These are phyloP conservation scores for Coelastrella sp. DNA, from an alignment of 139 green algal genomes.

Conservation along the genomic window DNA sequence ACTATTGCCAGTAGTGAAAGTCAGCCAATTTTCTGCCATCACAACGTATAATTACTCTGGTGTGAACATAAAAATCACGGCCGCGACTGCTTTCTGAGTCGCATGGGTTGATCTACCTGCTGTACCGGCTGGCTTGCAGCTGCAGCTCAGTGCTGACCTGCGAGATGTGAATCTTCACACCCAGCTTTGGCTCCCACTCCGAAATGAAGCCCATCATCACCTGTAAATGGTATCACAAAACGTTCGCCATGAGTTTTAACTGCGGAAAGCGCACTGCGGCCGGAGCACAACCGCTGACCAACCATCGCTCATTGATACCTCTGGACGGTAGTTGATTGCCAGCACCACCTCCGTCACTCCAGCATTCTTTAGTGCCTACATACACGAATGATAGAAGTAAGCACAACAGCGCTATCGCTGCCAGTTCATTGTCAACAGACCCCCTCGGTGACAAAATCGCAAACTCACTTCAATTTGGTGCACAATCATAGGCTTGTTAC, in stretches of 20 bases:
- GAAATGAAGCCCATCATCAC: constrained; percentile 53
- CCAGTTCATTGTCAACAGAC: too few relatives aligned
- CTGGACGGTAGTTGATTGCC: constrained; percentile 96
- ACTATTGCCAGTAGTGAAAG: too few relatives aligned
- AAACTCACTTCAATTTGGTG: constrained; percentile 92
- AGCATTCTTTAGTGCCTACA: constrained; percentile 90
- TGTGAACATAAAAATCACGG: too few relatives aligned
- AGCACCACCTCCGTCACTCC: constrained; percentile 95
- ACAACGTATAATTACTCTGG: too few relatives aligned
- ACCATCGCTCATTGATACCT: constrained; percentile 66
- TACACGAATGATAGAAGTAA: background rate
- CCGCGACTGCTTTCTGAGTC: background rate
- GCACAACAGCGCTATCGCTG: background rate
- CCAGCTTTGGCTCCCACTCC: constrained; percentile 96
- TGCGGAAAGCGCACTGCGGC: background rate
- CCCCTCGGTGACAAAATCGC: too few relatives aligned
- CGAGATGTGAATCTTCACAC: constrained; percentile 94
- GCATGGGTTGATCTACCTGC: too few relatives aligned
- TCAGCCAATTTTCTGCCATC: too few relatives aligned
- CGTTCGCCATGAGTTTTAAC: background rate
- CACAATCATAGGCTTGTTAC: constrained; percentile 99
- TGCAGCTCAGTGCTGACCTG: constrained; percentile 71
- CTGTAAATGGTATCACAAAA: background rate
- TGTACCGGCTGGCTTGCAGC: too few relatives aligned
- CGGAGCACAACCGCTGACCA: constrained; percentile 32